These are phyloP conservation scores for Leccinum rimulosum DNA, from an alignment of 768 basidiomycete genomes.

Conservation along the genomic window DNA sequence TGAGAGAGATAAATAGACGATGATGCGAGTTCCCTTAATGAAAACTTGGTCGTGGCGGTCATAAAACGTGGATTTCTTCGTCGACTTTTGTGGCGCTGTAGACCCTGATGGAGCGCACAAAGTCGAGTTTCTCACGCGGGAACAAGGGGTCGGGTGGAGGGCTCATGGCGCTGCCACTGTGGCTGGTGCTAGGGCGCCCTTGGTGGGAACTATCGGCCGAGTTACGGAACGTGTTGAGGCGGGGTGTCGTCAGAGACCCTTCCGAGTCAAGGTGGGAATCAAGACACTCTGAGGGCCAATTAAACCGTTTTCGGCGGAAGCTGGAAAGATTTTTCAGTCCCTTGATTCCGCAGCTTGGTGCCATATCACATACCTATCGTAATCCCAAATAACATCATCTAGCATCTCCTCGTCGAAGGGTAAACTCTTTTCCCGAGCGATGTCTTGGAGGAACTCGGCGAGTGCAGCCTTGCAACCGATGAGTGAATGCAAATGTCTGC, in stretches of 20 bases:
- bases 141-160: conserved; percentile 25
- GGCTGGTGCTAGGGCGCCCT: conserved; percentile 6
- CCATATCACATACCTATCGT: conserved; percentile 31
- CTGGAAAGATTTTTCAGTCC: conserved; percentile 34
- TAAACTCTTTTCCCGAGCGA: conserved; percentile 23
- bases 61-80: conserved; percentile 26
- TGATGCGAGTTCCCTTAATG: neutral
- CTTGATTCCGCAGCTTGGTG: conserved; percentile 1
- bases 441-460: conserved; percentile 42
- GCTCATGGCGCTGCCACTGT: conserved; percentile 16
- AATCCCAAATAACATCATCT: conserved; percentile 34
- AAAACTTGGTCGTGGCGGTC: conserved; percentile 5
- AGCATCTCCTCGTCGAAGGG: conserved; percentile 23
- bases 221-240: conserved; percentile 17
- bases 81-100: conserved; percentile 48
- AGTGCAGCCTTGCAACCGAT: conserved; percentile 63
- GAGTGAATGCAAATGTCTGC: conserved; percentile 63
- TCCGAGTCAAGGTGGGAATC: conserved; percentile 29
- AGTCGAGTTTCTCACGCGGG: conserved; percentile 40
- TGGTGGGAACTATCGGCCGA: conserved; percentile 17
- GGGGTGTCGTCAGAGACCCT: conserved; percentile 21
- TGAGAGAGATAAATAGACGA: conserved; percentile 1
- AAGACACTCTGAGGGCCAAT: conserved; percentile 57
- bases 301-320: conserved; percentile 64
- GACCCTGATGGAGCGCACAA: conserved; percentile 52